Percentiles rank a stretch among this genome's conserved stretches.
These are phyloP conservation scores for Lonicera japonica DNA, from an alignment of 129 eudicot genomes.

Conservation along the genomic window DNA sequence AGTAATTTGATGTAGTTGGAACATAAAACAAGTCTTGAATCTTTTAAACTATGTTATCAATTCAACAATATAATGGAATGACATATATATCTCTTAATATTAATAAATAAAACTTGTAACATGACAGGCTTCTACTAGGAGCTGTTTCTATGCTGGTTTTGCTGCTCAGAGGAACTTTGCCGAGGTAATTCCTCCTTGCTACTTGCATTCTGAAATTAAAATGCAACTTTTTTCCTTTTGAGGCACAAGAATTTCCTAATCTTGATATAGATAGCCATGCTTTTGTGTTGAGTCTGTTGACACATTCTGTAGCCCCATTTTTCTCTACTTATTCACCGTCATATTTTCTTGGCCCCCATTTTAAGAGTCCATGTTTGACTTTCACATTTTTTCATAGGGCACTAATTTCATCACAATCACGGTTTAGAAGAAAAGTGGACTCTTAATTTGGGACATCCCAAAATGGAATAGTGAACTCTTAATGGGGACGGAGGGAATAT, in stretches of 20 bases:
- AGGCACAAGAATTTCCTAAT: background rate
- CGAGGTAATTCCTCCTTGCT: constrained; percentile 44
- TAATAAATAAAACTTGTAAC: constrained; percentile 2
- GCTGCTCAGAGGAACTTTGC: constrained; percentile 98
- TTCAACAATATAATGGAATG: background rate
- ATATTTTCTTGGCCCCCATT: too few species aligned
- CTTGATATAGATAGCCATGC: background rate
- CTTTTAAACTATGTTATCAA: background rate
- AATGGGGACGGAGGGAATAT: too few species aligned
- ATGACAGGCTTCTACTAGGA: constrained; percentile 91
- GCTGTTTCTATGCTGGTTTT: constrained; percentile 96
- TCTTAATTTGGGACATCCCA: too few species aligned
- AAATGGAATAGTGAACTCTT: too few species aligned
- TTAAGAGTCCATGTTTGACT: too few species aligned
- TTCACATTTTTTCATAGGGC: too few species aligned
- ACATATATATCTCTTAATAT: background rate
- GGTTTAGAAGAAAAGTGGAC: too few species aligned
- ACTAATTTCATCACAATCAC: too few species aligned
- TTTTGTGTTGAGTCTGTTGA: background rate
- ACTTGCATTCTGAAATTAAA: background rate
- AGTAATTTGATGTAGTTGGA: background rate
- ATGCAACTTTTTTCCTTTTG: background rate
- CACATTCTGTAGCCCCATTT: too few species aligned
- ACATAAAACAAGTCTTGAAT: background rate
- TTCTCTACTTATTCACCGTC: too few species aligned